Conservation (phyloP, 192 early-diverging fungal genomes). For the Gigaspora rosea region DNA sequence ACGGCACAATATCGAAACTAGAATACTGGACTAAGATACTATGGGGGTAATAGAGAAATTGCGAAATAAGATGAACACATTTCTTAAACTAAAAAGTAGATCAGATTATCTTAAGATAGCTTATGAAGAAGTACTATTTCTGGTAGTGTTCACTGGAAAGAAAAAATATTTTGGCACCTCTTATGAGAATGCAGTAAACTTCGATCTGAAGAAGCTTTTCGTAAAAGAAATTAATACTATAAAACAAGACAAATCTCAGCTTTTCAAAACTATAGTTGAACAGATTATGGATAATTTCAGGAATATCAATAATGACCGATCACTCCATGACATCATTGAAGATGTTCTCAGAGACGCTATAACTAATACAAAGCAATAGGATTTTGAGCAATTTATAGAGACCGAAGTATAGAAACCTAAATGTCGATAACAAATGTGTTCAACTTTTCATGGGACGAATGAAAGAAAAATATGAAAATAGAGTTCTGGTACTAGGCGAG, state of each 20-base stretch:
- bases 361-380: background rate
- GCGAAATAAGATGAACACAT: background rate
- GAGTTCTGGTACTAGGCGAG: background rate
- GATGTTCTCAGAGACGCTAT: background rate
- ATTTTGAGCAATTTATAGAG: background rate
- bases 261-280: background rate
- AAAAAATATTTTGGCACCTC: slow-evolving; percentile 3
- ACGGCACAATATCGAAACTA: background rate
- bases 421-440: background rate
- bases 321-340: background rate
- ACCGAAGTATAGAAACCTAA: background rate
- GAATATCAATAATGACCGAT: background rate
- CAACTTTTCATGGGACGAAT: background rate
- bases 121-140: slow-evolving; percentile 11
- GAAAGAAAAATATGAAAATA: background rate
- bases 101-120: slow-evolving; percentile 20
- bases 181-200: background rate
- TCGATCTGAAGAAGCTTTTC: background rate
- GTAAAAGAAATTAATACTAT: background rate
- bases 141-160: slow-evolving; percentile 11
- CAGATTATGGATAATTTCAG: background rate
- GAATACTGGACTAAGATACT: slow-evolving; percentile 24
- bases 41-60: slow-evolving; percentile 2
- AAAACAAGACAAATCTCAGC: background rate
- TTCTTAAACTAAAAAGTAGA: background rate